Conservation (phyloP, 1,284 basidiomycete genomes). For the Trichosporon asahii region DNA sequence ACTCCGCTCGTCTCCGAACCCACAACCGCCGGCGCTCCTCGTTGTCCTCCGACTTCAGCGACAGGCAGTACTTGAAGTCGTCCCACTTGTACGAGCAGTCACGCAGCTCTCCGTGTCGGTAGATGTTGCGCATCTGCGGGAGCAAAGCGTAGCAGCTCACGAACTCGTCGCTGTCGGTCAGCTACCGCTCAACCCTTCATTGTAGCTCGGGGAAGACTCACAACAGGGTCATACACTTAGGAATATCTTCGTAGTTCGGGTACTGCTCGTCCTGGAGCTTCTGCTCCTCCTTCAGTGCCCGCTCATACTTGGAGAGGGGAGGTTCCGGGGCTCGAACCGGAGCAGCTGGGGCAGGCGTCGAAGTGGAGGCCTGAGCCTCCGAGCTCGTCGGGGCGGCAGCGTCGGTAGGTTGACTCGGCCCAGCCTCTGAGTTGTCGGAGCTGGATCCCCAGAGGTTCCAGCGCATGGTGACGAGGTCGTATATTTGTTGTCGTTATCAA, state of each 20-base stretch:
- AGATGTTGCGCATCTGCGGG: slow-evolving; percentile 77
- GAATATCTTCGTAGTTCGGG: slow-evolving; percentile 72
- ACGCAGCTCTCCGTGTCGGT: slow-evolving; percentile 75
- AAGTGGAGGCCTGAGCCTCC: neutral
- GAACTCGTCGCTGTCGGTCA: slow-evolving; percentile 60
- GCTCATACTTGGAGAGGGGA: slow-evolving; percentile 35
- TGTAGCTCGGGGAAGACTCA: slow-evolving; percentile 30
- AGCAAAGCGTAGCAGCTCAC: slow-evolving; percentile 75
- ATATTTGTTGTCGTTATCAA: neutral
- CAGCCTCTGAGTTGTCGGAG: neutral
- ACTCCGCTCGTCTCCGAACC: slow-evolving; percentile 81
- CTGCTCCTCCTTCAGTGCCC: slow-evolving; percentile 44
- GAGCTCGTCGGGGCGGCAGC: neutral
- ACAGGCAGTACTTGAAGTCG: slow-evolving; percentile 95
- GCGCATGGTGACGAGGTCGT: slow-evolving; percentile 11
- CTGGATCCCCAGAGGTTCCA: slow-evolving; percentile 14
- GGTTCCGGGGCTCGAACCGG: slow-evolving; percentile 12
- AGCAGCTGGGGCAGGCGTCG: neutral
- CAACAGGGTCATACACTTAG: slow-evolving; percentile 71
- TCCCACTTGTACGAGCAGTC: slow-evolving; percentile 76
- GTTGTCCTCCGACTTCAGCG: slow-evolving; percentile 69
- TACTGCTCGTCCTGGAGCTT: slow-evolving; percentile 52
- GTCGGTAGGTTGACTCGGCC: neutral
- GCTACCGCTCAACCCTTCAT: neutral
- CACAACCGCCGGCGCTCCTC: slow-evolving; percentile 76